These are phyloP conservation scores for Penicillium griseofulvum DNA, from an alignment of 2,329 filamentous ascomycete genomes.

Conservation along the genomic window DNA sequence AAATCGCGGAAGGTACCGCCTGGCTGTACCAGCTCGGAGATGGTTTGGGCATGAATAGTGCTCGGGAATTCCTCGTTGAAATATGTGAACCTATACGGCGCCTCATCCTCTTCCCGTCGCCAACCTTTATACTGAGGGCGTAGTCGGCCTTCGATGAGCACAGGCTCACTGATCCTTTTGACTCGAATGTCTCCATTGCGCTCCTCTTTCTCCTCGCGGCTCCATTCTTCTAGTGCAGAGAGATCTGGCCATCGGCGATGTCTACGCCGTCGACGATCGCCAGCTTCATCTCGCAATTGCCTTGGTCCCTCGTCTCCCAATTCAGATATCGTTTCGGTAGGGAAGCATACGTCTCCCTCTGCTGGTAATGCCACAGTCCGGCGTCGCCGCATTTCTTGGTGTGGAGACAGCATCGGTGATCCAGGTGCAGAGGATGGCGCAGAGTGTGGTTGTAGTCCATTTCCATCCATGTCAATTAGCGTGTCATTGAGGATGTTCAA, in stretches of 20 bases:
- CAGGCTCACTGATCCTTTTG: slow-evolving; percentile 90
- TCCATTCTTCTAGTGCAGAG: slow-evolving; percentile 82
- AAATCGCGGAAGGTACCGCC: slow-evolving; percentile 81
- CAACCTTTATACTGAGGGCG: slow-evolving; percentile 76
- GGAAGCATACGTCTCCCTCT: slow-evolving; percentile 91
- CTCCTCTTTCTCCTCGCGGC: slow-evolving; percentile 81
- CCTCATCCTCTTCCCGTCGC: slow-evolving; percentile 85
- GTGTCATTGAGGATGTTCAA: slow-evolving; percentile 35
- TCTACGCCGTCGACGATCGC: slow-evolving; percentile 55
- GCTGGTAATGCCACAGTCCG: slow-evolving; percentile 63
- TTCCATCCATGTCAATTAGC: slow-evolving; percentile 47
- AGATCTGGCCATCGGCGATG: slow-evolving; percentile 83
- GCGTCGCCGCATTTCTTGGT: slow-evolving; percentile 45
- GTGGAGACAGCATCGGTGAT: slow-evolving; percentile 39
- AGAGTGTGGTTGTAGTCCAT: slow-evolving; percentile 20
- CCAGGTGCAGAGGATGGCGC: slow-evolving; percentile 38
- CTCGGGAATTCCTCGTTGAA: slow-evolving; percentile 97
- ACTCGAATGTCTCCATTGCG: slow-evolving; percentile 77
- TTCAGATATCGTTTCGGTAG: slow-evolving; percentile 73
- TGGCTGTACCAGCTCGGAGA: slow-evolving; percentile 85
- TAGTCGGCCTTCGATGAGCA: slow-evolving; percentile 84
- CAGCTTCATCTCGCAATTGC: slow-evolving; percentile 46
- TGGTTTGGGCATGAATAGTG: slow-evolving; percentile 93
- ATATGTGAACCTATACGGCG: slow-evolving; percentile 93
- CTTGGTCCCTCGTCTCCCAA: slow-evolving; percentile 69